phyloP scores from a whole-genome alignment of 768 basidiomycete genomes.

The Serendipita vermifera region DNA sequence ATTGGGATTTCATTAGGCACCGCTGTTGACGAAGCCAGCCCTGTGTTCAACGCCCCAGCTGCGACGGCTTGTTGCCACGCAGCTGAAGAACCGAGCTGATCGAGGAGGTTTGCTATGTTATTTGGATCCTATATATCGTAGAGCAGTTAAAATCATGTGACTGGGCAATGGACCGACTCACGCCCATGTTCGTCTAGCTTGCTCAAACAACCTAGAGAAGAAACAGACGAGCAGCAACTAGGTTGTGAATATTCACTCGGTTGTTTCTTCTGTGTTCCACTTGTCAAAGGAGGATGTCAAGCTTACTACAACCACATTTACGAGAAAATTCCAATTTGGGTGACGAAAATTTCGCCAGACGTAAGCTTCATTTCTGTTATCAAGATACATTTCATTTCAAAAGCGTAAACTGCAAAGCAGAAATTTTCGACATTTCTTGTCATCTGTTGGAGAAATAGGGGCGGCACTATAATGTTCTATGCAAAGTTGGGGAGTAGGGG shows the following conservation, averaged over 20 bases:
- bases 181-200: background rate
- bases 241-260: background rate
- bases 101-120: slow-evolving; percentile 56
- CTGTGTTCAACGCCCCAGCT: background rate
- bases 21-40: background rate
- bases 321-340: slow-evolving; percentile 6
- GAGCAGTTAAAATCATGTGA: background rate
- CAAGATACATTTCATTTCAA: too few species aligned
- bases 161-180: background rate
- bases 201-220: background rate
- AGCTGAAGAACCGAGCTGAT: slow-evolving; percentile 50
- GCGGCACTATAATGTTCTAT: too few species aligned
- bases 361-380: too few species aligned
- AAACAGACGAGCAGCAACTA: background rate
- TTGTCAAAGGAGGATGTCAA: background rate
- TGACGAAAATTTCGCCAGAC: too few species aligned
- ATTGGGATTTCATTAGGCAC: background rate
- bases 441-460: too few species aligned
- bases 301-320: slow-evolving; percentile 1
- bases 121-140: slow-evolving; percentile 40
- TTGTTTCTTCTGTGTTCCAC: background rate
- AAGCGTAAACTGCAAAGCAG: too few species aligned
- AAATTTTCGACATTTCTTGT: too few species aligned
- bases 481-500: too few species aligned
- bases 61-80: slow-evolving; percentile 47